phyloP scores from a whole-genome alignment of 768 basidiomycete genomes.

The Suillus subalutaceus region DNA sequence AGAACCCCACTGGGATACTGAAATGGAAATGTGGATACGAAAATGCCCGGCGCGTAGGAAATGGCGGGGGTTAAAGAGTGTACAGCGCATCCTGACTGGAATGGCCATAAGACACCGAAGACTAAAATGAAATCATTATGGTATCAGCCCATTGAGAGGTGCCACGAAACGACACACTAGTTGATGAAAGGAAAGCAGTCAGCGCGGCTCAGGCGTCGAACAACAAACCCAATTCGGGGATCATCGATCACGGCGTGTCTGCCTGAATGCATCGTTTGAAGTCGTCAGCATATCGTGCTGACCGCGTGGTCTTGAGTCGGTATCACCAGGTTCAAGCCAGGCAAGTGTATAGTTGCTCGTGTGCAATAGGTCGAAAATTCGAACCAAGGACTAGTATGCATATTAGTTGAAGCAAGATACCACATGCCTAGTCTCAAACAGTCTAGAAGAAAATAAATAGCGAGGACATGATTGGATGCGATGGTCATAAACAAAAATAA shows the following conservation, averaged over 20 bases:
- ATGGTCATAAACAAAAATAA: background rate
- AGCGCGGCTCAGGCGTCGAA: background rate
- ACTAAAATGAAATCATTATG: too few species aligned
- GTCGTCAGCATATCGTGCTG: background rate
- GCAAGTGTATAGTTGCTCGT: background rate
- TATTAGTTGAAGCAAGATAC: background rate
- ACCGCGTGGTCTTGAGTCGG: background rate
- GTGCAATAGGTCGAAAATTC: background rate
- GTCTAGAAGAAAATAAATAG: background rate
- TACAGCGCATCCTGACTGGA: too few species aligned
- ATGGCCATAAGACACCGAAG: too few species aligned
- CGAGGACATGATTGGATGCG: background rate
- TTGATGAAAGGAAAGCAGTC: too few species aligned
- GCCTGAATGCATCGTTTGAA: background rate
- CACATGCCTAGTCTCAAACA: background rate
- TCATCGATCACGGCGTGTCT: background rate
- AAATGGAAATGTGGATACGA: too few species aligned
- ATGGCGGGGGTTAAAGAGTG: too few species aligned
- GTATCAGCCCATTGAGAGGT: too few species aligned
- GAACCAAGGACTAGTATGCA: background rate
- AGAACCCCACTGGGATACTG: too few species aligned
- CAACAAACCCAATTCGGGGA: background rate
- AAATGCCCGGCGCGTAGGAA: too few species aligned
- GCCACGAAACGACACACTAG: too few species aligned
- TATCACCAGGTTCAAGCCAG: background rate